Percentiles rank a stretch among this genome's conserved stretches.
Evolutionary conservation across 106 monocot genomes (phyloP).

Genomic region (Cymbidium sinense): DNA sequence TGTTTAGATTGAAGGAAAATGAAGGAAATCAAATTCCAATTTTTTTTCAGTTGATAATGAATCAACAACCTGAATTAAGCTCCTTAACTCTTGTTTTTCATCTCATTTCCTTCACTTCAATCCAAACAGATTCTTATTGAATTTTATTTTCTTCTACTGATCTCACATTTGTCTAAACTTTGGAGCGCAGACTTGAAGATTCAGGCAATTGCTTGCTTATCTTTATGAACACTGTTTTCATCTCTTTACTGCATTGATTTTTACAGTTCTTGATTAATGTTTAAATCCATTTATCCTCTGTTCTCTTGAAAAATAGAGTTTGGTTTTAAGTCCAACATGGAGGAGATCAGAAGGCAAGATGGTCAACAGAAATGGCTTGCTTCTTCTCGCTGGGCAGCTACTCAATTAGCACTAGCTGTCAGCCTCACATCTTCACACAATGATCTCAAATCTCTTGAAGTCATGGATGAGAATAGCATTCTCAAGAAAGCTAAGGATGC

Average conservation of each 20-base stretch:
- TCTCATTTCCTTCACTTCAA: not conserved
- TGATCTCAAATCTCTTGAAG: conserved; percentile 57
- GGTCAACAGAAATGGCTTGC: conserved; percentile 67
- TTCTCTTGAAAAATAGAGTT: conserved; percentile 32
- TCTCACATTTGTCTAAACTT: not conserved
- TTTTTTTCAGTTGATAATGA: too few species aligned
- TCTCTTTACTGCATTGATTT: not conserved
- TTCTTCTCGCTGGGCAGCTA: conserved; percentile 87
- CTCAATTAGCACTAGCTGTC: conserved; percentile 80
- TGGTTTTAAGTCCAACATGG: conserved; percentile 50
- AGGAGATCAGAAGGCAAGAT: conserved; percentile 36
- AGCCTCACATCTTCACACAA: conserved; percentile 77
- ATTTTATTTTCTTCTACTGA: not conserved
- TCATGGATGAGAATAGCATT: conserved; percentile 61
- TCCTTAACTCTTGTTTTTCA: too few species aligned
- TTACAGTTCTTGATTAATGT: not conserved
- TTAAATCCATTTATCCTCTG: conserved; percentile 6
- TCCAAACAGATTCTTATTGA: not conserved
- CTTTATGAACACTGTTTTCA: too few species aligned
- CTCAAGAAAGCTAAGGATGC: conserved; percentile 88
- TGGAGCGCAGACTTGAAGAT: too few species aligned
- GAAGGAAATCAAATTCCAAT: too few species aligned
- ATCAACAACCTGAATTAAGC: too few species aligned
- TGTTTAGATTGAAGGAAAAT: not conserved
- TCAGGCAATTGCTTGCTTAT: too few species aligned